phyloP scores from a whole-genome alignment of 2,329 filamentous ascomycete genomes.

The Penicillium sp. region DNA sequence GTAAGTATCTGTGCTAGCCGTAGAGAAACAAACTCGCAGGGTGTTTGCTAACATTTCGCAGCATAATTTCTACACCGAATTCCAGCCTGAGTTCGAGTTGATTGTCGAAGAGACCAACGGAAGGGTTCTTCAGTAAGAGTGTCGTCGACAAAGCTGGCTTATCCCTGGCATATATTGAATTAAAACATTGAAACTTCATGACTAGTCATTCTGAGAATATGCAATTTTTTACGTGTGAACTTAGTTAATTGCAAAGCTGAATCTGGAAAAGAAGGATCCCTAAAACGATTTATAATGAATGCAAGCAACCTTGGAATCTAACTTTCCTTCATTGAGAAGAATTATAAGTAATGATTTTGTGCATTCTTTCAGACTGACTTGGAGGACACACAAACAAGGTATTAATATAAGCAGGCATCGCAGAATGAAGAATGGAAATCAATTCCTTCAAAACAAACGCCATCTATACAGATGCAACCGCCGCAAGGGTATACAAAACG shows the following conservation, averaged over 20 bases:
- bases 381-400: not conserved
- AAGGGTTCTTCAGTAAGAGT: slow-evolving; percentile 26
- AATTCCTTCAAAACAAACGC: slow-evolving; percentile 28
- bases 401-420: slow-evolving; percentile 9
- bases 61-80: slow-evolving; percentile 44
- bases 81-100: slow-evolving; percentile 42
- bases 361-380: not conserved
- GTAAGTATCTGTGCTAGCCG: slow-evolving; percentile 22
- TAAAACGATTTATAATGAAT: too few species aligned
- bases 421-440: slow-evolving; percentile 16
- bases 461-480: slow-evolving; percentile 34
- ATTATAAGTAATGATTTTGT: not conserved
- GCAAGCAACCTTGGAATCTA: too few species aligned
- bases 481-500: slow-evolving; percentile 33
- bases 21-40: not conserved
- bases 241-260: too few species aligned
- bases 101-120: slow-evolving; percentile 41
- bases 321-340: not conserved
- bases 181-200: too few species aligned
- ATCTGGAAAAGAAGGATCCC: too few species aligned
- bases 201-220: too few species aligned
- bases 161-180: too few species aligned
- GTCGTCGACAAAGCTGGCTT: not conserved
- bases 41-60: slow-evolving; percentile 18
- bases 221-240: too few species aligned